Conservation (phyloP, 1,139 yeast genomes). For the Candida albicans region DNA sequence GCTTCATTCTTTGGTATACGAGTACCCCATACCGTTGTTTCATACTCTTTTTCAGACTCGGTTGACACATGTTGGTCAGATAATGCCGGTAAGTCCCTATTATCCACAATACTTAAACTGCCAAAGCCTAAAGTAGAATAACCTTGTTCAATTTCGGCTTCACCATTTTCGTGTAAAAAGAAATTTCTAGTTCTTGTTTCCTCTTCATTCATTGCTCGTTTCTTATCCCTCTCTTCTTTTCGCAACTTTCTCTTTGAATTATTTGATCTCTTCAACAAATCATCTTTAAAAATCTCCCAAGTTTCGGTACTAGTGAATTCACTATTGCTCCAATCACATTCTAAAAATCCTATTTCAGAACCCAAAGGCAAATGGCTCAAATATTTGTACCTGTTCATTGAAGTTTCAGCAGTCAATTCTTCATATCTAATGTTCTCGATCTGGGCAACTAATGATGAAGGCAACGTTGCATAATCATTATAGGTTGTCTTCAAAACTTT, state of each 20-base stretch:
- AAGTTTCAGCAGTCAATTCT: constrained; percentile 53
- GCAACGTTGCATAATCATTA: constrained; percentile 62
- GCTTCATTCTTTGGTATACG: constrained; percentile 44
- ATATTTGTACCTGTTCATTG: constrained; percentile 67
- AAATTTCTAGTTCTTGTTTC: constrained; percentile 60
- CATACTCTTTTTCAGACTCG: constrained; percentile 18
- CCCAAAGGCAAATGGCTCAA: constrained; percentile 83
- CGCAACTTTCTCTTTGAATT: constrained; percentile 52
- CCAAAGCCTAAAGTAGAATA: constrained; percentile 23
- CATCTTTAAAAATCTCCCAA: constrained; percentile 56
- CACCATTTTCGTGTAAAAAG: constrained; percentile 54
- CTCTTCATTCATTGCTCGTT: constrained; percentile 59
- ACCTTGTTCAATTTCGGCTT: constrained; percentile 20
- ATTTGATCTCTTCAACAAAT: constrained; percentile 60
- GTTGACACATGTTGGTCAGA: constrained; percentile 8
- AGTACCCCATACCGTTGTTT: constrained; percentile 64
- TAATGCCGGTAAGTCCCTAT: constrained; percentile 18
- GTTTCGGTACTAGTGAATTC: constrained; percentile 48
- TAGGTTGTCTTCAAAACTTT: constrained; percentile 67
- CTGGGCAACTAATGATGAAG: constrained; percentile 57
- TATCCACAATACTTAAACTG: constrained; percentile 32
- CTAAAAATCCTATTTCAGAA: constrained; percentile 79
- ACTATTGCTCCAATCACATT: constrained; percentile 72
- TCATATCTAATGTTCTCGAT: constrained; percentile 72
- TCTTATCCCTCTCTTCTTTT: constrained; percentile 65